These are phyloP conservation scores for Berkeleyomyces basicola DNA, from an alignment of 2,329 filamentous ascomycete genomes.

Conservation along the genomic window DNA sequence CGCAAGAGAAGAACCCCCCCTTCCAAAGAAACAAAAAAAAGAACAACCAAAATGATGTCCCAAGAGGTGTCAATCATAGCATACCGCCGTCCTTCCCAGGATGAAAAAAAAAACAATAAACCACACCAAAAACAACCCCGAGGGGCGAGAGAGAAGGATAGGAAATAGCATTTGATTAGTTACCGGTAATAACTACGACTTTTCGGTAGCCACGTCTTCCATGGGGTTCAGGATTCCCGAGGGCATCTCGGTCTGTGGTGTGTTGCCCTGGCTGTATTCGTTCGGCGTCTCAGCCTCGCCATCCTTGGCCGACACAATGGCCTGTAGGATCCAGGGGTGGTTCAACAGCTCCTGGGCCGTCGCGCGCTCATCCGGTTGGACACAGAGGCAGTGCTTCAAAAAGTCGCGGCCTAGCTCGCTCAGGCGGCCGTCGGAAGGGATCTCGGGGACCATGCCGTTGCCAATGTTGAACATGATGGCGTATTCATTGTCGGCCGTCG, in stretches of 20 bases:
- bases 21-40: neutral
- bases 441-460: constrained; percentile 79
- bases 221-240: neutral
- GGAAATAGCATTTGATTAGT: neutral
- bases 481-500: constrained; percentile 94
- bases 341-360: constrained; percentile 79
- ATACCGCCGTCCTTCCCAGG: neutral
- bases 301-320: constrained; percentile 41
- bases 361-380: constrained; percentile 62
- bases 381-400: constrained; percentile 67
- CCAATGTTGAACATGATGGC: constrained; percentile 99
- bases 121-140: neutral
- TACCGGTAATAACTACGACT: neutral
- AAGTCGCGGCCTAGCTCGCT: constrained; percentile 78
- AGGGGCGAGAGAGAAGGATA: neutral
- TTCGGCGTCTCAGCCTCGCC: constrained; percentile 48
- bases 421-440: constrained; percentile 70
- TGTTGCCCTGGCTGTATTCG: constrained; percentile 26
- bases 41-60: neutral
- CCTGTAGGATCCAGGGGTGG: constrained; percentile 70
- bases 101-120: neutral
- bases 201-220: constrained; percentile 2
- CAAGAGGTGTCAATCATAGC: neutral
- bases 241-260: neutral
- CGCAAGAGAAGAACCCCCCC: neutral